These are phyloP conservation scores for Quercus gilva DNA, from an alignment of 306 rosid species.

Conservation along the genomic window DNA sequence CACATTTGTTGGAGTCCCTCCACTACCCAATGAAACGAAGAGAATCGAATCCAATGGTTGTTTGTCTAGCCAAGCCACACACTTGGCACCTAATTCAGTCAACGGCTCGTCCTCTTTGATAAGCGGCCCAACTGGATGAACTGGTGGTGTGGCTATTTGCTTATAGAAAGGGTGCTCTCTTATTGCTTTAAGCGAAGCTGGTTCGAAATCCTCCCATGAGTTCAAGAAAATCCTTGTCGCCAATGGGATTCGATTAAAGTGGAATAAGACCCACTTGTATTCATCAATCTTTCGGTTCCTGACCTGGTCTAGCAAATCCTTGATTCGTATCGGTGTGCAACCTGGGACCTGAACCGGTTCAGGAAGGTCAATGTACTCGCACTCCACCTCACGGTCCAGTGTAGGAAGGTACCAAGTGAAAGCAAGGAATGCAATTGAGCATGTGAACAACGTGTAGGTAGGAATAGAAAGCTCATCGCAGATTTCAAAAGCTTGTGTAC, in stretches of 20 bases:
- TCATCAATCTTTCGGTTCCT: conserved; percentile 31
- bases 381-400: conserved; percentile 41
- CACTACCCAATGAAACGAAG: conserved; percentile 35
- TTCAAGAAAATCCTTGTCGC: conserved; percentile 32
- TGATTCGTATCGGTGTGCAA: conserved; percentile 24
- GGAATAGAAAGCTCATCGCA: conserved; percentile 29
- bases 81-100: not conserved
- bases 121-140: conserved; percentile 37
- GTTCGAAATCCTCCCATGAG: conserved; percentile 44
- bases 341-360: conserved; percentile 40
- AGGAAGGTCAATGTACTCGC: conserved; percentile 42
- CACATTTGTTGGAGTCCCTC: conserved; percentile 16
- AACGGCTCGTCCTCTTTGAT: conserved; percentile 25
- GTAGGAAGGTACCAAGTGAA: conserved; percentile 32
- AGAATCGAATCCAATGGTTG: conserved; percentile 37
- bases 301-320: conserved; percentile 35
- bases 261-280: conserved; percentile 33
- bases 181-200: conserved; percentile 19
- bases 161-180: conserved; percentile 29
- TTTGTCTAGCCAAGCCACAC: conserved; percentile 40
- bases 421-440: conserved; percentile 29
- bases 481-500: conserved; percentile 40
- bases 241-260: conserved; percentile 22
- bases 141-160: conserved; percentile 16
- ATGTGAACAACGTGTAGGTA: conserved; percentile 32